A percentile compares a stretch with the other conserved stretches of the same genome.
Conservation (phyloP, 169 alveolate genomes). For the Plasmodium vinckei region DNA sequence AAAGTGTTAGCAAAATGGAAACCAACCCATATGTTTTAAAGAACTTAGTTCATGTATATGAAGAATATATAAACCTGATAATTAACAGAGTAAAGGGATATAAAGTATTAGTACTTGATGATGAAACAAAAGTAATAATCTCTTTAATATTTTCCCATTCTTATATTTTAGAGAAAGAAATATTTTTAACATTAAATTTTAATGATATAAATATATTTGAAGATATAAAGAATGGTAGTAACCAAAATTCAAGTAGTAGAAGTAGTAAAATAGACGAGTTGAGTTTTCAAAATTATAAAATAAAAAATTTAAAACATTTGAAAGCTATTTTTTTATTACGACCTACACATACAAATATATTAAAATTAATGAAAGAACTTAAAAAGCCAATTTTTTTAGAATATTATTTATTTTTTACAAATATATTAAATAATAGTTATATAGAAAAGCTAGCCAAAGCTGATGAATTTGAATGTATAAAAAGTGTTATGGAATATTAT, state of each 20-base stretch:
- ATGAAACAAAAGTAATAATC: conserved; percentile 91
- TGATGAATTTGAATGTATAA: conserved; percentile 92
- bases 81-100: conserved; percentile 83
- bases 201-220: conserved; percentile 84
- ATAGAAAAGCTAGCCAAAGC: conserved; percentile 93
- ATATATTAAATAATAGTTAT: conserved; percentile 85
- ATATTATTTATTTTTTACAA: conserved; percentile 92
- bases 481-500: conserved; percentile 92
- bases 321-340: conserved; percentile 91
- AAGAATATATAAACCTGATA: conserved; percentile 80
- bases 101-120: conserved; percentile 93
- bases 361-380: conserved; percentile 88
- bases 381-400: conserved; percentile 91
- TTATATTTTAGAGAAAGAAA: conserved; percentile 92
- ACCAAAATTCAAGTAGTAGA: neutral
- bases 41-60: conserved; percentile 78
- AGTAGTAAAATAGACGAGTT: conserved; percentile 3
- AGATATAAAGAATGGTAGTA: conserved; percentile 16
- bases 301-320: conserved; percentile 90
- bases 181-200: conserved; percentile 92
- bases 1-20: conserved; percentile 31
- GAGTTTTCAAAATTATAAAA: conserved; percentile 69
- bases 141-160: conserved; percentile 93
- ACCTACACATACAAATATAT: conserved; percentile 91
- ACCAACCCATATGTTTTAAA: conserved; percentile 80